Conservation (phyloP, 768 basidiomycete genomes). For the Psilocybe azurescens region DNA sequence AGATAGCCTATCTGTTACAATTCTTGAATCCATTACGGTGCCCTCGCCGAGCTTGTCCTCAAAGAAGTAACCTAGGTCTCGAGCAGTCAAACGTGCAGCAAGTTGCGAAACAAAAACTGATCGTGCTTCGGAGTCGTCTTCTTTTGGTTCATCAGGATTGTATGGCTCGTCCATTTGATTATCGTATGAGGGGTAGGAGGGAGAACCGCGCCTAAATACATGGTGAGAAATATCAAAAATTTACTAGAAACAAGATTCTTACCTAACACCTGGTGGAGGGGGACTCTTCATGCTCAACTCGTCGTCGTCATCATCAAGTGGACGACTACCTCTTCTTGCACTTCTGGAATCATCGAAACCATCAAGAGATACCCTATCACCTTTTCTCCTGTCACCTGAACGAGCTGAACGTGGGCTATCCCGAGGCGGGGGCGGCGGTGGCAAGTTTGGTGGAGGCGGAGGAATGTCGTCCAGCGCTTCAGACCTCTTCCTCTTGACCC, state of each 20-base stretch:
- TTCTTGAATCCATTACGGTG: slow-evolving; percentile 92
- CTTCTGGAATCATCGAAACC: slow-evolving; percentile 64
- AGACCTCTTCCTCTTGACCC: slow-evolving; percentile 68
- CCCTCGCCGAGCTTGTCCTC: slow-evolving; percentile 96
- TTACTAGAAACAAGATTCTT: slow-evolving; percentile 23
- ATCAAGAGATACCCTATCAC: slow-evolving; percentile 53
- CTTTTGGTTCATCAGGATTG: slow-evolving; percentile 87
- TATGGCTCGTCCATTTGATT: slow-evolving; percentile 68
- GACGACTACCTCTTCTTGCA: slow-evolving; percentile 43
- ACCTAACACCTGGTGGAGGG: slow-evolving; percentile 52
- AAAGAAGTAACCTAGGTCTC: slow-evolving; percentile 98
- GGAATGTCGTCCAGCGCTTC: slow-evolving; percentile 54
- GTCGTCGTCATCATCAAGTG: slow-evolving; percentile 50
- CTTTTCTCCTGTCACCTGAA: slow-evolving; percentile 60
- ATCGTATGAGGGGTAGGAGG: slow-evolving; percentile 49
- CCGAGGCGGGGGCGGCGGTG: slow-evolving; percentile 48
- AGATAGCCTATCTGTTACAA: slow-evolving; percentile 94
- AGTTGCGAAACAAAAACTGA: slow-evolving; percentile 99
- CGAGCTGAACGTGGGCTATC: slow-evolving; percentile 61
- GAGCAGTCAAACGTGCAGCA: slow-evolving; percentile 93
- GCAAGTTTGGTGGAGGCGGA: slow-evolving; percentile 41
- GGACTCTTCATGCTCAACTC: slow-evolving; percentile 44
- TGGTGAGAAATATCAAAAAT: slow-evolving; percentile 9
- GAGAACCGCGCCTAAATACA: slow-evolving; percentile 66
- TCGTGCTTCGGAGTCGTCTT: slow-evolving; percentile 97